Evolutionary conservation across 306 rosid species (phyloP), one percentile per base, ranked within the genome.

Genomic region (Vachellia pachyceras): DNA sequence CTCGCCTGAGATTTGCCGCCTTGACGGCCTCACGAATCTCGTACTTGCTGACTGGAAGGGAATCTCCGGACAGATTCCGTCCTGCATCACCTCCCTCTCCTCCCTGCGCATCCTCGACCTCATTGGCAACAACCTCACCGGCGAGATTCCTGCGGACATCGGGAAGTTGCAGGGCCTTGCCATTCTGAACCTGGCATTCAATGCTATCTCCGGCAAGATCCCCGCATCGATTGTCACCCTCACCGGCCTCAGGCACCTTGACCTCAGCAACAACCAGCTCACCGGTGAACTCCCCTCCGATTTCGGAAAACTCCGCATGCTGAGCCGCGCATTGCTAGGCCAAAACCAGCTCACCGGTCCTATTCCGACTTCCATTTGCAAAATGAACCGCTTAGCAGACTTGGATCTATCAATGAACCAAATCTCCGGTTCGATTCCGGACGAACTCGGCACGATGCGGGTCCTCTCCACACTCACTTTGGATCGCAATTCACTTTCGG

Each of bases 11-110:
- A 85, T 95, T 70, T 95, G 99, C 79, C 80, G 37, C 47, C 91
- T 93, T 8, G 80, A 80, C 52, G 50, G 72, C 23, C 97, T 95
- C 52, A 83, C 92, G 14, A 88, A 84, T 22, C 80, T 95, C 39
- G 9, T 93, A 10, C 10, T 95, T 5, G 94, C 99, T 0, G 98
- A 93, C 85, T 95, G 98, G 98, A 95, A 93, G 77, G 91, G 90
- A 3, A 77, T 95, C 55, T 77, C 92, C 72, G 97, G 97, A 2
- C 74, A 90, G 72, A 88, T 95, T 6, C 97, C 97, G 3, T 11
- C 87, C 5, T 95, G 99, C 76, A 29, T 93, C 3, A 41, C 92
- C 23, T 85, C 92, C 1, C 95, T 95, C 12, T 80, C 88, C 52
- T 84, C 86, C 0, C 93, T 95, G 41, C 92, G 90, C 6, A 82